These are phyloP conservation scores for Beauveria sp. DNA, from an alignment of 2,329 filamentous ascomycete genomes.

Conservation along the genomic window DNA sequence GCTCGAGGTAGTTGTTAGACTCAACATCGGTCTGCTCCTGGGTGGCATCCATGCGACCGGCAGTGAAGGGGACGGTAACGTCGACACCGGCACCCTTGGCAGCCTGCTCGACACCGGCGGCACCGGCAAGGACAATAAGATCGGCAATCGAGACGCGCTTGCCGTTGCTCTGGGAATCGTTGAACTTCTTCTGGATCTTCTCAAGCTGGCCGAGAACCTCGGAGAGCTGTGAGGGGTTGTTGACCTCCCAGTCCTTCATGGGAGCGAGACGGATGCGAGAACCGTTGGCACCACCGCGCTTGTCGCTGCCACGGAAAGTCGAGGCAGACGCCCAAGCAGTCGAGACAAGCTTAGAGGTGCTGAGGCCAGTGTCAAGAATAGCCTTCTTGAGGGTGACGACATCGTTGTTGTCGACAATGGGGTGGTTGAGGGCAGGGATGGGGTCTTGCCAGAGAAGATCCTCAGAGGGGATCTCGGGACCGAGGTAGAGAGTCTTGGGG, in stretches of 20 bases:
- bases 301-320: slow-evolving; percentile 68
- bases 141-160: slow-evolving; percentile 76
- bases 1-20: slow-evolving; percentile 60
- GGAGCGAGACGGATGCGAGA: slow-evolving; percentile 68
- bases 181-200: slow-evolving; percentile 59
- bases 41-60: slow-evolving; percentile 64
- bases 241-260: slow-evolving; percentile 64
- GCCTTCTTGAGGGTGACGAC: slow-evolving; percentile 59
- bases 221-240: slow-evolving; percentile 61
- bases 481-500: slow-evolving; percentile 61
- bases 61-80: slow-evolving; percentile 60
- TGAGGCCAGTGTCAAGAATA: slow-evolving; percentile 56
- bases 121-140: slow-evolving; percentile 67
- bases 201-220: slow-evolving; percentile 57
- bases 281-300: slow-evolving; percentile 77
- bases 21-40: slow-evolving; percentile 63
- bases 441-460: slow-evolving; percentile 69
- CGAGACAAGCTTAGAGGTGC: slow-evolving; percentile 53
- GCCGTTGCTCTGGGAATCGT: slow-evolving; percentile 45
- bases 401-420: slow-evolving; percentile 55
- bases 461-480: slow-evolving; percentile 66
- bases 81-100: slow-evolving; percentile 39
- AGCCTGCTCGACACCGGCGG: slow-evolving; percentile 65
- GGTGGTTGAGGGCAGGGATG: slow-evolving; percentile 51
- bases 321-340: slow-evolving; percentile 64